phyloP scores from a whole-genome alignment of 2,329 filamentous ascomycete species.

The Escovopsis weberi region DNA sequence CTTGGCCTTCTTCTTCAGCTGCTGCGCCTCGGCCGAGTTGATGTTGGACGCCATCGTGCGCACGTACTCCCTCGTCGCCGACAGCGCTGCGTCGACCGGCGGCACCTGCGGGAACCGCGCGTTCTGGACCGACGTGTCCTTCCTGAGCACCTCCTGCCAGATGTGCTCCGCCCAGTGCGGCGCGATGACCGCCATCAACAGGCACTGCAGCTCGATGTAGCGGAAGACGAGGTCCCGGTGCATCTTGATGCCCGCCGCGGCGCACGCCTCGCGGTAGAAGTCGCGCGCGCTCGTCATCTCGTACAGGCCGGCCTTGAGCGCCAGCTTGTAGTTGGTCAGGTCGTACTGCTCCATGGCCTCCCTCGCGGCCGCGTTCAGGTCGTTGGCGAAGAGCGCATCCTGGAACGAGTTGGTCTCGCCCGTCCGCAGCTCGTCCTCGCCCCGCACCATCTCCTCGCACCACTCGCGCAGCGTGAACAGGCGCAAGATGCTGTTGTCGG shows the following conservation, averaged over 20 bases:
- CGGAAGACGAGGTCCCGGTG: constrained; percentile 64
- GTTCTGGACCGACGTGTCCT: constrained; percentile 61
- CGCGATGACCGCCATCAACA: constrained; percentile 69
- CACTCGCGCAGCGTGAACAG: constrained; percentile 74
- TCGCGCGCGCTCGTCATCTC: constrained; percentile 82
- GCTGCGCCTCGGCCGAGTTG: constrained; percentile 61
- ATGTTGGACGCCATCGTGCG: constrained; percentile 63
- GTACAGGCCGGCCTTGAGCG: constrained; percentile 77
- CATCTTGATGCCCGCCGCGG: constrained; percentile 67
- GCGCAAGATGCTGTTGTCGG: constrained; percentile 79
- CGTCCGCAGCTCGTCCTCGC: constrained; percentile 54
- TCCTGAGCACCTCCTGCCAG: constrained; percentile 81
- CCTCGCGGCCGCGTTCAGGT: constrained; percentile 70
- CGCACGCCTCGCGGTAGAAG: constrained; percentile 75
- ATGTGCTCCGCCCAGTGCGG: constrained; percentile 93
- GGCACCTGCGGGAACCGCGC: constrained; percentile 46
- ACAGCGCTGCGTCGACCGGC: constrained; percentile 49
- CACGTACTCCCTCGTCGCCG: constrained; percentile 72
- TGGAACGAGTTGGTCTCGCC: constrained; percentile 65
- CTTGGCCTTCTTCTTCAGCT: constrained; percentile 83
- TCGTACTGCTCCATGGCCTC: constrained; percentile 70
- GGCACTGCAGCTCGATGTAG: constrained; percentile 76
- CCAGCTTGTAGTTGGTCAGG: constrained; percentile 61
- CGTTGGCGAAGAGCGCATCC: constrained; percentile 84
- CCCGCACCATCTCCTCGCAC: constrained; percentile 72